Evolutionary conservation across 495 filamentous ascomycete genomes (phyloP).

Genomic region (Geoglossum glabrum): DNA sequence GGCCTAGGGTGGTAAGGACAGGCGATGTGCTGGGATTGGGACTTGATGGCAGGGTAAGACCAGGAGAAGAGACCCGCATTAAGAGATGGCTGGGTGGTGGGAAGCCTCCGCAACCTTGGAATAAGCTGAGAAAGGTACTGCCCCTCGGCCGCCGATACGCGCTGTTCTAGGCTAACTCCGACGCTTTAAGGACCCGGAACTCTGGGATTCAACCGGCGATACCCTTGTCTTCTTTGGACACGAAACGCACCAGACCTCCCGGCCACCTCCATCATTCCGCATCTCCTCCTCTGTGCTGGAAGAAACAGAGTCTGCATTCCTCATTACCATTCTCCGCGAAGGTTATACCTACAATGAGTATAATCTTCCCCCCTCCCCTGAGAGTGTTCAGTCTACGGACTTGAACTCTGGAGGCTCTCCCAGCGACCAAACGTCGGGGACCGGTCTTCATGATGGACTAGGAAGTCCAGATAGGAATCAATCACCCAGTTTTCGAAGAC

Average conservation of each 20-base stretch:
- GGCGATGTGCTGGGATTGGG: background rate
- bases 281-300: slow-evolving; percentile 36
- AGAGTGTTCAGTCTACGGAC: background rate
- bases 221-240: slow-evolving; percentile 35
- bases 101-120: slow-evolving; percentile 28
- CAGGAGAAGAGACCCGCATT: slow-evolving; percentile 11
- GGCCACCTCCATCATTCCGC: slow-evolving; percentile 33
- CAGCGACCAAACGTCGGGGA: slow-evolving; percentile 17
- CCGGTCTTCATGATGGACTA: background rate
- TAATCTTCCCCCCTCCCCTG: slow-evolving; percentile 24
- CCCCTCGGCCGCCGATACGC: too few species aligned
- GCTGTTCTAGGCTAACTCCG: too few species aligned
- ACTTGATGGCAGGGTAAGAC: background rate
- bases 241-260: slow-evolving; percentile 15
- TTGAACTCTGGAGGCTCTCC: slow-evolving; percentile 8
- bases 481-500: background rate
- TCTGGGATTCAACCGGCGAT: slow-evolving; percentile 42
- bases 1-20: background rate
- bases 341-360: slow-evolving; percentile 25
- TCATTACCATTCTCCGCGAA: slow-evolving; percentile 30
- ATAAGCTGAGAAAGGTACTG: slow-evolving; percentile 25
- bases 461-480: background rate
- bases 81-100: slow-evolving; percentile 31
- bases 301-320: slow-evolving; percentile 30
- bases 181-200: slow-evolving; percentile 29